Base-by-base conservation (phyloP, 2,329 filamentous ascomycete species). In the Ploettnerulaceae sp. region DNA sequence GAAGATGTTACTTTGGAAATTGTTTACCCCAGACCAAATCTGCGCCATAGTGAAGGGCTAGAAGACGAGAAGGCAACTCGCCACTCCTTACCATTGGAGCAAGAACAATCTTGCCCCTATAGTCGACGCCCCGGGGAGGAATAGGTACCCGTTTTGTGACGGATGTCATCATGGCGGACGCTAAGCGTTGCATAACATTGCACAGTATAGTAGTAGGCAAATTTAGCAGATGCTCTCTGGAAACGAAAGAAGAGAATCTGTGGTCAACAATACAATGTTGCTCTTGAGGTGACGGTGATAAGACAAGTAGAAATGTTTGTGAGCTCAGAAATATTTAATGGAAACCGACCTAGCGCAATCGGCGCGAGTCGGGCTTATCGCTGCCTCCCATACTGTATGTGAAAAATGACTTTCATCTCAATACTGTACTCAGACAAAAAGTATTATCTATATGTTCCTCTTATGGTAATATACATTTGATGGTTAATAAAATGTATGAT, bases 21-120 rank as follows among this genome's bases (percentile, higher is more conserved):
- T 8, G 22, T 74, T 57, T 66, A 86, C 84, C 91, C 91, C 93
- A 98, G 56, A 98, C 93, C 12, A 98, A 75, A 67, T 98, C 93
- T 42, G 93, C 93, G 56, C 93, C 93, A 66, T 98, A 97, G 63
- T 94, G 86, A 52, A 98, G 79, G 24, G 93, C 88, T 33, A 95
- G 70, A 20, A 98, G 76, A 48, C 93, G 83, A 29, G 88, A 93
- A 3, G 93, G 91, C 51, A 96, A 73, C 72, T 98, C 93, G 63
- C 93, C 93, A n/a, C 89, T 95, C 57, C 93, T 85, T 48, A 96
- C 91, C 93, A 98, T 98, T 31, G 93, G 93, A 52, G 93, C 93
- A 54, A 98, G 84, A 34, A 97, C 93, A 55, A 97, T 71, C 68
- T 94, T 96, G 68, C 86, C 86, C 58, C 91, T 81, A 69, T 96